Conservation (phyloP, 495 filamentous ascomycete genomes). For the Glutinoglossum americanum region DNA sequence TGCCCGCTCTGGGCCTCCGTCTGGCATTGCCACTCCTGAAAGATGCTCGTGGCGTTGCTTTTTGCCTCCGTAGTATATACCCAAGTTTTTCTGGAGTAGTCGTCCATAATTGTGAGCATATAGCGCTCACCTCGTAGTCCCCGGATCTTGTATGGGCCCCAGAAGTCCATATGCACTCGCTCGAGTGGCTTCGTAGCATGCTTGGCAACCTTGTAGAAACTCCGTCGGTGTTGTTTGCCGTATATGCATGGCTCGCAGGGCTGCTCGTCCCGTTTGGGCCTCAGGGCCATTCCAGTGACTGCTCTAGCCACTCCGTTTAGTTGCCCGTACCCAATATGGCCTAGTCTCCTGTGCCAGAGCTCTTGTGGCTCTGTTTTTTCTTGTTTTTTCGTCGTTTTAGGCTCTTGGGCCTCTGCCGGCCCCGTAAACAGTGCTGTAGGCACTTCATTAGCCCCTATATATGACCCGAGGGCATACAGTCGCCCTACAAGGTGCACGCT, state of each 20-base stretch:
- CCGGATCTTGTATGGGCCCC: background rate
- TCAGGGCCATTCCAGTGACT: background rate
- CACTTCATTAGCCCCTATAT: background rate
- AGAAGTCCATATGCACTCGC: background rate
- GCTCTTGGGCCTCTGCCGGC: background rate
- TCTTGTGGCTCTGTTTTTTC: background rate
- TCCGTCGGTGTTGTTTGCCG: background rate
- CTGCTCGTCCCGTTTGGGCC: background rate
- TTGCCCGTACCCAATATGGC: background rate
- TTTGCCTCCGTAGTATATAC: background rate
- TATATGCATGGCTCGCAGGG: background rate
- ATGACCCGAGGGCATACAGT: background rate
- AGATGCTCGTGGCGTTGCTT: background rate
- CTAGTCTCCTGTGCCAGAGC: background rate
- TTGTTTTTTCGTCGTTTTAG: background rate
- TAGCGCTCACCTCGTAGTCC: background rate
- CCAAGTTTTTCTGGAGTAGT: background rate
- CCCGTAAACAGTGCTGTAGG: background rate
- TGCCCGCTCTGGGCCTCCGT: background rate
- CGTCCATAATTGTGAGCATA: constrained; percentile 3
- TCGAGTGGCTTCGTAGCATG: background rate
- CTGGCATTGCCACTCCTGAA: background rate
- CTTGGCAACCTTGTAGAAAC: background rate
- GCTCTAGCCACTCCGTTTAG: background rate
- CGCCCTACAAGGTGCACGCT: background rate